Percentiles rank a stretch among this genome's conserved stretches.
These are phyloP conservation scores for Lotus japonicus DNA, from an alignment of 306 rosid genomes.

Conservation along the genomic window DNA sequence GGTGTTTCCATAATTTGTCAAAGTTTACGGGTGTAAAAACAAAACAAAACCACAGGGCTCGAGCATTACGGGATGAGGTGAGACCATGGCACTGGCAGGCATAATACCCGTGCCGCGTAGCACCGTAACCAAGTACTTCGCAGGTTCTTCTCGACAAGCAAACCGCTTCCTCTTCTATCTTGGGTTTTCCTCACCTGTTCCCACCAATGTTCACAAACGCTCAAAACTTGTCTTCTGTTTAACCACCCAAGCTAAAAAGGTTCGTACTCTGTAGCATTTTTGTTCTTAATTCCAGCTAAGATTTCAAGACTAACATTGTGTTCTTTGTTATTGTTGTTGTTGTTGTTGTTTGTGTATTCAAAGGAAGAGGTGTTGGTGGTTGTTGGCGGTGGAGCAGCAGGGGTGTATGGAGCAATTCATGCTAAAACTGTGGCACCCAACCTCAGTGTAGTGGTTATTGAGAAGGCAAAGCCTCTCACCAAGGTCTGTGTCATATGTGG, in stretches of 20 bases:
- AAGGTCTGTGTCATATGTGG: slow-evolving; percentile 44
- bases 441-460: slow-evolving; percentile 61
- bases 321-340: not conserved
- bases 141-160: slow-evolving; percentile 5
- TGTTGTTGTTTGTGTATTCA: slow-evolving; percentile 23
- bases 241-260: slow-evolving; percentile 39
- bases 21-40: no score
- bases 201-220: not conserved
- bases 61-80: not conserved
- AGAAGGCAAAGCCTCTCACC: slow-evolving; percentile 71
- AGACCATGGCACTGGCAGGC: not conserved
- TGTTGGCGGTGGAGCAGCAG: slow-evolving; percentile 95
- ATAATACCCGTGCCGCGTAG: not conserved
- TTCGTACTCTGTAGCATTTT: slow-evolving; percentile 7
- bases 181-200: slow-evolving; percentile 20
- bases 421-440: slow-evolving; percentile 78
- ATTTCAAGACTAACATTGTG: not conserved
- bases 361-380: slow-evolving; percentile 66
- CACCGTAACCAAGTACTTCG: not conserved
- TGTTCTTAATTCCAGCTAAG: not conserved
- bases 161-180: slow-evolving; percentile 24
- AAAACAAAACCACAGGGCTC: not conserved
- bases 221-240: not conserved
- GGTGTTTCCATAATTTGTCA: no score
- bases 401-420: slow-evolving; percentile 85